Conservation (phyloP, 1,284 basidiomycete species). For the Malassezia sp. region DNA sequence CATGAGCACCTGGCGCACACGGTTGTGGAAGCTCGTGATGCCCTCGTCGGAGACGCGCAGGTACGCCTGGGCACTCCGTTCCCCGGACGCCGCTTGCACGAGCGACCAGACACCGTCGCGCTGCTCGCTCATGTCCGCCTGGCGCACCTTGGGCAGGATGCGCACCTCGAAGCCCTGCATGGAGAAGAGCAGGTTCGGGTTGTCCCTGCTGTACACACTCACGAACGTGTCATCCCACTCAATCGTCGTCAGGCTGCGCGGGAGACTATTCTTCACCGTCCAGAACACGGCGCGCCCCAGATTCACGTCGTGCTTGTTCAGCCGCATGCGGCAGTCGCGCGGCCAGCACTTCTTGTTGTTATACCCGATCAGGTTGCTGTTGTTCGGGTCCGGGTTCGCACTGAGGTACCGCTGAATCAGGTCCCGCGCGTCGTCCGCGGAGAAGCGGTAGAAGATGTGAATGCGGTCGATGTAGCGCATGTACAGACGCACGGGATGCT, state of each 20-base stretch:
- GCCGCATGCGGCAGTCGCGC: conserved; percentile 91
- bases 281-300: conserved; percentile 94
- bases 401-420: conserved; percentile 94
- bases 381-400: conserved; percentile 93
- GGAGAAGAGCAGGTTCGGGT: conserved; percentile 92
- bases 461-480: conserved; percentile 46
- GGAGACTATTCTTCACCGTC: conserved; percentile 97
- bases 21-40: conserved; percentile 51
- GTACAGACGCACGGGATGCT: conserved; percentile 44
- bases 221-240: conserved; percentile 60
- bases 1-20: conserved; percentile 90
- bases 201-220: conserved; percentile 84
- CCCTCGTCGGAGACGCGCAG: conserved; percentile 90
- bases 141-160: conserved; percentile 87
- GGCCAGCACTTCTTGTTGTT: conserved; percentile 99
- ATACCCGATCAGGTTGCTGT: conserved; percentile 97
- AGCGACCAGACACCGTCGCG: conserved; percentile 97
- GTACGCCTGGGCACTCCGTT: conserved; percentile 93
- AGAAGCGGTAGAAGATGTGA: conserved; percentile 80
- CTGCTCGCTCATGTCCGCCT: conserved; percentile 88
- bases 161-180: conserved; percentile 98
- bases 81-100: conserved; percentile 84
- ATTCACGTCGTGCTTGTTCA: conserved; percentile 99
- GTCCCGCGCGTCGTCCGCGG: conserved; percentile 92
- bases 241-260: conserved; percentile 89